Evolutionary conservation across 768 basidiomycete genomes (phyloP).

Genomic region (Kwoniella mangroviensis): DNA sequence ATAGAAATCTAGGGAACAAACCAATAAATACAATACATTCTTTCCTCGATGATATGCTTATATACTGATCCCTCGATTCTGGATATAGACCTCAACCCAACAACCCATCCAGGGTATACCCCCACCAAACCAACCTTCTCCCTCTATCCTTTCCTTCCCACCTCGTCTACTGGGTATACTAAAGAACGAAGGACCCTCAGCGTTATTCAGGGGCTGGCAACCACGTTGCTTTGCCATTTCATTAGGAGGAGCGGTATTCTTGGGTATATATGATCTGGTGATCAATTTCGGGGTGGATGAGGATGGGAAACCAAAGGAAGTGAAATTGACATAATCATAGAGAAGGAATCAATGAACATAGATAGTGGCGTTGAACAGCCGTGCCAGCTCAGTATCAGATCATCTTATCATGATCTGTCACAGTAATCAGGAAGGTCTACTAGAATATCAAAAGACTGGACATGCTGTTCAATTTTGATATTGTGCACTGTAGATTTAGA

Average conservation of each 20-base stretch:
- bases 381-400: too few relatives aligned
- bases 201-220: slow-evolving; percentile 82
- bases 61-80: not conserved
- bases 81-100: slow-evolving; percentile 3
- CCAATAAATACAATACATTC: not conserved
- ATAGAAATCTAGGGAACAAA: not conserved
- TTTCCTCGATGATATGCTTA: not conserved
- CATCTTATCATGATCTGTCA: too few relatives aligned
- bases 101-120: slow-evolving; percentile 2
- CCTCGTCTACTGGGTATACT: slow-evolving; percentile 72
- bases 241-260: slow-evolving; percentile 92
- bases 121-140: slow-evolving; percentile 34
- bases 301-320: not conserved
- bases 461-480: too few relatives aligned
- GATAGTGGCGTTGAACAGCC: not conserved
- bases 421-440: too few relatives aligned
- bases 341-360: not conserved
- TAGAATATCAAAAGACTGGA: too few relatives aligned
- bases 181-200: slow-evolving; percentile 69
- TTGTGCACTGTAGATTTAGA: not conserved
- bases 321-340: slow-evolving; percentile 4
- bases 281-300: slow-evolving; percentile 37
- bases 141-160: slow-evolving; percentile 63
- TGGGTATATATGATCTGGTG: slow-evolving; percentile 83
- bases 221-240: slow-evolving; percentile 97